These are phyloP conservation scores for Zarea fungicola DNA, from an alignment of 2,329 filamentous ascomycete species.

Conservation along the genomic window DNA sequence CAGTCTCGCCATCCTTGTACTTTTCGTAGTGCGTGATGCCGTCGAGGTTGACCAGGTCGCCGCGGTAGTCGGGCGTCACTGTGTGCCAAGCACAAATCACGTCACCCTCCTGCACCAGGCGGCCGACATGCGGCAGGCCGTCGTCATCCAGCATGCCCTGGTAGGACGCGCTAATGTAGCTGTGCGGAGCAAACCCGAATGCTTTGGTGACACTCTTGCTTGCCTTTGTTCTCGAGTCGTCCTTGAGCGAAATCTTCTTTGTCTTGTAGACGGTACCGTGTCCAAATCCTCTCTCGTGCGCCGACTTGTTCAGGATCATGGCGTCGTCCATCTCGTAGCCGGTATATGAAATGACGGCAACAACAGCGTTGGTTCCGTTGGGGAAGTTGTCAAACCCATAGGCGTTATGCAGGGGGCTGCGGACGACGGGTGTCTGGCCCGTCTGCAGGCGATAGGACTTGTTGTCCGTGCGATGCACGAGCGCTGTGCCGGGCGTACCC, in stretches of 20 bases:
- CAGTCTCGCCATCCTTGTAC: conserved; percentile 88
- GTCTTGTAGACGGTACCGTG: conserved; percentile 98
- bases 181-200: conserved; percentile 84
- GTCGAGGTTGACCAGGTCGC: conserved; percentile 78
- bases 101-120: conserved; percentile 72
- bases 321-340: conserved; percentile 99
- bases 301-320: conserved; percentile 98
- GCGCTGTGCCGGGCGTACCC: conserved; percentile 86
- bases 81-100: conserved; percentile 85
- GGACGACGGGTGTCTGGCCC: conserved; percentile 89
- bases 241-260: conserved; percentile 81
- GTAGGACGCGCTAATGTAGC: conserved; percentile 64
- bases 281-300: conserved; percentile 91
- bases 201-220: conserved; percentile 69
- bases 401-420: conserved; percentile 86
- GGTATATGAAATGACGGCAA: conserved; percentile 97
- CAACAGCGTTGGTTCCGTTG: conserved; percentile 90
- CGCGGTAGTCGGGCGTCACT: conserved; percentile 73
- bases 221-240: conserved; percentile 64
- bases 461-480: conserved; percentile 89
- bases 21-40: conserved; percentile 82
- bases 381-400: conserved; percentile 98
- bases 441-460: conserved; percentile 94
- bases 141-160: conserved; percentile 77
- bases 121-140: conserved; percentile 77